These are phyloP conservation scores for Exophiala dermatitidis DNA, from an alignment of 2,329 filamentous ascomycete species.

Conservation along the genomic window DNA sequence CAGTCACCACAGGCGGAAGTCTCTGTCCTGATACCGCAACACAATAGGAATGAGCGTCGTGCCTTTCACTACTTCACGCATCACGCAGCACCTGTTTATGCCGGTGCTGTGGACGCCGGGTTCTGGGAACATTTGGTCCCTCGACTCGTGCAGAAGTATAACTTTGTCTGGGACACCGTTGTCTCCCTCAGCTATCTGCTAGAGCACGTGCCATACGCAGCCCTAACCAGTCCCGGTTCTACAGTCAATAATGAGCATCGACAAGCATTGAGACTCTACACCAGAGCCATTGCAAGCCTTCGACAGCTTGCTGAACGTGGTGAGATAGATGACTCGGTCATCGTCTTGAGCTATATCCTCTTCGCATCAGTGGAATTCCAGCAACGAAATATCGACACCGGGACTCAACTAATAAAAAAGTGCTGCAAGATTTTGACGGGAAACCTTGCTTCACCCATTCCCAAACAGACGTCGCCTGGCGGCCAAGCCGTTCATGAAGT, in stretches of 20 bases:
- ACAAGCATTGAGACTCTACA: conserved; percentile 17
- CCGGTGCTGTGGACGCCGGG: conserved; percentile 11
- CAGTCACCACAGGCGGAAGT: conserved; percentile 9
- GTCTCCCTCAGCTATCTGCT: conserved; percentile 14
- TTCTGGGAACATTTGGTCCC: conserved; percentile 20
- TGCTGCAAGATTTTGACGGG: conserved; percentile 8
- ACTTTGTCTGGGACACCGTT: conserved; percentile 19
- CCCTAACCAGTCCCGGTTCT: too few relatives aligned
- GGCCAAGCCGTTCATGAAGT: conserved; percentile 12
- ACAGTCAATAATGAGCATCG: conserved; percentile 11
- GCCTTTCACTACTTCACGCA: conserved; percentile 19
- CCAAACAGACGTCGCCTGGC: background rate
- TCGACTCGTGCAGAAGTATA: conserved; percentile 12
- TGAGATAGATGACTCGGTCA: conserved; percentile 14
- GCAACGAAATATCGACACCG: conserved; percentile 16
- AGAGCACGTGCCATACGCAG: conserved; percentile 14
- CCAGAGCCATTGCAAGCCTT: conserved; percentile 14
- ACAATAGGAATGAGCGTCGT: conserved; percentile 15
- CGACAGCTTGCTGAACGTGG: conserved; percentile 6
- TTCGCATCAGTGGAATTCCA: conserved; percentile 22
- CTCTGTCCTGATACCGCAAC: conserved; percentile 11
- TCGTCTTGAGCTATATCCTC: conserved; percentile 18
- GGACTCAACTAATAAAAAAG: conserved; percentile 10
- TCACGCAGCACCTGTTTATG: conserved; percentile 13
- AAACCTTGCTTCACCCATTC: conserved; percentile 3